Base-by-base conservation (phyloP, 768 basidiomycete species). In the Clitopilus hobsonii region DNA sequence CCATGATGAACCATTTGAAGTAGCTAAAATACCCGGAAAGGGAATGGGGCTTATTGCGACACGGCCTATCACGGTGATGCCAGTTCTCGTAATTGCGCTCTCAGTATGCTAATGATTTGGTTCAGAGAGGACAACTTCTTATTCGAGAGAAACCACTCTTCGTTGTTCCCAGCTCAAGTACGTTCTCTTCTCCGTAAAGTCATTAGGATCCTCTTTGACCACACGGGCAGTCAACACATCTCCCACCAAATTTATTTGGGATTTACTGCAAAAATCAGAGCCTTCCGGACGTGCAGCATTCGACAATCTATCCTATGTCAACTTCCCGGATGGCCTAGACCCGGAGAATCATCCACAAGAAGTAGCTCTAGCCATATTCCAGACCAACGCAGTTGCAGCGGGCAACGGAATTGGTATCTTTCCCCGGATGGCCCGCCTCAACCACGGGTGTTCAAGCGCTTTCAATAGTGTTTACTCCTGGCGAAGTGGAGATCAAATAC, bases 381-480 rank as follows among this genome's bases (percentile, higher is more conserved):
- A 84, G 64, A 87, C 86, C 2, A 88, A 88, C 60, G 82, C 82
- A 1, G 81, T 86, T 6, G 68, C 77, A 2, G 78, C 84, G 3
- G 83, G 81, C 1, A 67, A 72, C 1, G 62, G 68, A 18, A 79
- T 80, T 2, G 86, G 84, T 0, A 71, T 89, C n/a, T 88, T 87
- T 64, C 85, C 85, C n/a, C 71, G 65, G 20, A 85, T 82, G 76
- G 83, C 85, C 11, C 73, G 86, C 38, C 59, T 88, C 56, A 89
- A 89, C 59, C 86, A 88, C 58, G 86, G 82, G 0, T 88, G 86
- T 61, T 80, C 84, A 3, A 72, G 76, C 52, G 83, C 83, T 5
- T 88, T 89, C 70, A 87, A 87, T 65, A 75, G 73, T 4, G 81
- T 87, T 11, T 88, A 88, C 61, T 73, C 73, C 0, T 88, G 81